Conservation (phyloP, 192 early-diverging fungal species). For the Borealophlyctis nickersoniae region DNA sequence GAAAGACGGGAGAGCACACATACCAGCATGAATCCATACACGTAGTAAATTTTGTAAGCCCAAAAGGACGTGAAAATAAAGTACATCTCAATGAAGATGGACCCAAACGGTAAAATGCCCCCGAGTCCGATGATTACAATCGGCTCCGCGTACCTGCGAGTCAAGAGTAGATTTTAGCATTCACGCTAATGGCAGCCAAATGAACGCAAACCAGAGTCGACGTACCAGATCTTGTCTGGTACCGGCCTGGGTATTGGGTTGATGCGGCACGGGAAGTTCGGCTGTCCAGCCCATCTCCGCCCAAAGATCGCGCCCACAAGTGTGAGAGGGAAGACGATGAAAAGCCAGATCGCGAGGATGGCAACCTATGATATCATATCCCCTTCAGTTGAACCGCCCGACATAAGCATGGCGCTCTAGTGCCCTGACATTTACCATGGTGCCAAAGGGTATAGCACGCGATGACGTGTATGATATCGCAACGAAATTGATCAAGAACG, state of each 20-base stretch:
- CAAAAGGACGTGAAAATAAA: constrained; percentile 94
- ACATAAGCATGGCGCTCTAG: too few species aligned
- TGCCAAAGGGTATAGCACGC: constrained; percentile 82
- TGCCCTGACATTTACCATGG: constrained; percentile 61
- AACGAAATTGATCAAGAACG: constrained; percentile 80
- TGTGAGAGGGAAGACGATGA: constrained; percentile 81
- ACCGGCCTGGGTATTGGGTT: constrained; percentile 95
- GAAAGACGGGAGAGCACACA: not conserved
- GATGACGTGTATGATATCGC: constrained; percentile 78
- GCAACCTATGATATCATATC: too few species aligned
- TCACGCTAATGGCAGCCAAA: too few species aligned
- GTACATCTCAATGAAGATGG: constrained; percentile 95
- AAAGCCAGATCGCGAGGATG: constrained; percentile 75
- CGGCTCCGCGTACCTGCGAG: constrained; percentile 56
- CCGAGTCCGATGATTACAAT: constrained; percentile 71
- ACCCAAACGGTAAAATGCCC: constrained; percentile 86
- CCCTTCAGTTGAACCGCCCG: too few species aligned
- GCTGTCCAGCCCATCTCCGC: constrained; percentile 55
- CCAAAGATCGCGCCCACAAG: constrained; percentile 75
- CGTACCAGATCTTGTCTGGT: constrained; percentile 73
- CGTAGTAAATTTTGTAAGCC: constrained; percentile 87
- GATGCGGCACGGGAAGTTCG: constrained; percentile 74
- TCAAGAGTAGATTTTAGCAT: not conserved
- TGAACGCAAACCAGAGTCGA: too few species aligned
- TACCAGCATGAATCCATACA: constrained; percentile 87